These are phyloP conservation scores for Globisporangium cylindrosporum DNA, from an alignment of 352 stramenopile species.

Conservation along the genomic window DNA sequence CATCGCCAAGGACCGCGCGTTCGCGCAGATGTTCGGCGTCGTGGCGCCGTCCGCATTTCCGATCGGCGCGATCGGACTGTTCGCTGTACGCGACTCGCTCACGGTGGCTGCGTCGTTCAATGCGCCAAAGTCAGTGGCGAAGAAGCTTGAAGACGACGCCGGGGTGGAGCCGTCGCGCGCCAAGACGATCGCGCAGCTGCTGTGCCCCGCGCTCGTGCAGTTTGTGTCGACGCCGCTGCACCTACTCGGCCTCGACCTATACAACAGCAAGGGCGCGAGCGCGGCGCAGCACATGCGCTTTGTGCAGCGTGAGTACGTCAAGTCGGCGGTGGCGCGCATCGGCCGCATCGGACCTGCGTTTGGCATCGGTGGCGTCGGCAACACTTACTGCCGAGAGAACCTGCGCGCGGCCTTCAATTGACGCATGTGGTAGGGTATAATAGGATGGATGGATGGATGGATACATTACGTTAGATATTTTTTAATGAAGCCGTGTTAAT, in stretches of 20 bases:
- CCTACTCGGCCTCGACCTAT: slow-evolving; percentile 85
- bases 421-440: background rate
- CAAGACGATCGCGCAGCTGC: slow-evolving; percentile 67
- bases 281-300: slow-evolving; percentile 45
- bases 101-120: slow-evolving; percentile 90
- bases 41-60: slow-evolving; percentile 75
- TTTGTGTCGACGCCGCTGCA: slow-evolving; percentile 89
- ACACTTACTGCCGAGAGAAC: slow-evolving; percentile 60
- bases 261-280: slow-evolving; percentile 69
- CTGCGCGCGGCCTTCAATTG: slow-evolving; percentile 42
- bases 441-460: background rate
- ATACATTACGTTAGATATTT: slow-evolving; percentile 2
- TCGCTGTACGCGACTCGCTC: slow-evolving; percentile 82
- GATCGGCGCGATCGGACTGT: slow-evolving; percentile 78
- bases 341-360: slow-evolving; percentile 88
- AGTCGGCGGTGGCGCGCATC: slow-evolving; percentile 81
- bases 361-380: slow-evolving; percentile 87
- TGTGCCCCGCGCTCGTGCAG: slow-evolving; percentile 83
- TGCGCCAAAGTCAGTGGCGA: slow-evolving; percentile 63
- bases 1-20: slow-evolving; percentile 90
- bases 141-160: slow-evolving; percentile 52
- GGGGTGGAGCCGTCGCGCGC: slow-evolving; percentile 50
- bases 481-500: background rate
- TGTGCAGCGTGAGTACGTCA: slow-evolving; percentile 79
- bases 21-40: slow-evolving; percentile 90